Evolutionary conservation across 2,329 filamentous ascomycete species (phyloP).

Genomic region (Fusarium armeniacum): DNA sequence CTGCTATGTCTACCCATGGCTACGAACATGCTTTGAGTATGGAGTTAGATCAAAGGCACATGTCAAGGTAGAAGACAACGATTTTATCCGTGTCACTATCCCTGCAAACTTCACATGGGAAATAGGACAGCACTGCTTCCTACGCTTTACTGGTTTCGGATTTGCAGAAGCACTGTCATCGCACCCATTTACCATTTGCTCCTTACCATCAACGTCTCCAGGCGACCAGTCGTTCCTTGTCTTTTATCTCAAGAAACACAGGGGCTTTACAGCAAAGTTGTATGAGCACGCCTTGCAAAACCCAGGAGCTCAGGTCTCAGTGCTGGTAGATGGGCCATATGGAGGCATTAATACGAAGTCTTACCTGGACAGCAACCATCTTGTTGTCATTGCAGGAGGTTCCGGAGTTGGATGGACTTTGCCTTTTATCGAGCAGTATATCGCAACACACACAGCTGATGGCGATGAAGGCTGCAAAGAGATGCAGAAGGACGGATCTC

Average conservation of each 20-base stretch:
- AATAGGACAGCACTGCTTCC: not conserved
- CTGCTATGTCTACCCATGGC: not conserved
- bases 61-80: not conserved
- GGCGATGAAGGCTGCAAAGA: not conserved
- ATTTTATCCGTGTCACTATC: not conserved
- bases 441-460: not conserved
- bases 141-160: not conserved
- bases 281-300: not conserved
- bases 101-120: not conserved
- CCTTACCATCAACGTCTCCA: not conserved
- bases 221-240: not conserved
- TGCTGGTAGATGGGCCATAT: not conserved
- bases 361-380: not conserved
- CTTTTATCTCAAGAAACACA: not conserved
- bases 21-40: not conserved
- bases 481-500: not conserved
- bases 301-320: not conserved
- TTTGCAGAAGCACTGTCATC: not conserved
- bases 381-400: not conserved
- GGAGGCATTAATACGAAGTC: not conserved
- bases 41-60: not conserved
- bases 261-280: not conserved
- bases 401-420: not conserved
- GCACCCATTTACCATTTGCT: not conserved
- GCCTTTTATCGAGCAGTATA: not conserved